Conservation (phyloP, 1,284 basidiomycete genomes). For the Cryptococcus depauperatus region DNA sequence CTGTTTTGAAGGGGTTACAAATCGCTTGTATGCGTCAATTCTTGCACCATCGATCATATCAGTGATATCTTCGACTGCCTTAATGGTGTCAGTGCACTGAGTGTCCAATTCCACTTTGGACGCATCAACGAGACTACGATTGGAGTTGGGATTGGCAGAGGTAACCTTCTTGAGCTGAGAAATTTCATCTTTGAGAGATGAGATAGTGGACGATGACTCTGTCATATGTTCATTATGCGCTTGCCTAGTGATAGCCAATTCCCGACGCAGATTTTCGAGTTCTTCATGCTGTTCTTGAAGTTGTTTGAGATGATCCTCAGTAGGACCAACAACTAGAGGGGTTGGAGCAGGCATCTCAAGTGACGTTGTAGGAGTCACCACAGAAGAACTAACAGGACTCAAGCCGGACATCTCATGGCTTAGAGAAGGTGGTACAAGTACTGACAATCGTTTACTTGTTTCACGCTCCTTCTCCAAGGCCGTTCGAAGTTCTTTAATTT, state of each 20-base stretch:
- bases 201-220: conserved; percentile 77
- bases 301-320: conserved; percentile 45
- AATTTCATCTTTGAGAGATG: conserved; percentile 69
- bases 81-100: conserved; percentile 81
- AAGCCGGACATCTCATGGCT: conserved; percentile 6
- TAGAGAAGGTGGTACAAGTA: conserved; percentile 40
- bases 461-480: conserved; percentile 49
- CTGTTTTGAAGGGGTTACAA: conserved; percentile 70
- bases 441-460: conserved; percentile 44
- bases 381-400: conserved; percentile 2
- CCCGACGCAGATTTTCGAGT: conserved; percentile 82
- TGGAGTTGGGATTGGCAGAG: conserved; percentile 70
- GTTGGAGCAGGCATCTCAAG: conserved; percentile 1
- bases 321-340: conserved; percentile 1
- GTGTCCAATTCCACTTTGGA: conserved; percentile 84
- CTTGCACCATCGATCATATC: conserved; percentile 86
- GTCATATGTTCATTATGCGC: conserved; percentile 87
- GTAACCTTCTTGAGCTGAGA: conserved; percentile 78
- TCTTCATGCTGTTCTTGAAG: conserved; percentile 89
- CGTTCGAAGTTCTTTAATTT: conserved; percentile 80
- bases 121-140: conserved; percentile 78
- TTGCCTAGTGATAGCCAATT: conserved; percentile 87
- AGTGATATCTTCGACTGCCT: conserved; percentile 86
- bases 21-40: conserved; percentile 83
- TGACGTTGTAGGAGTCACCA: conserved; percentile 3